Percentiles rank a stretch among this genome's conserved stretches.
phyloP scores from a whole-genome alignment of 495 filamentous ascomycete species.

The Annulohypoxylon bovei region DNA sequence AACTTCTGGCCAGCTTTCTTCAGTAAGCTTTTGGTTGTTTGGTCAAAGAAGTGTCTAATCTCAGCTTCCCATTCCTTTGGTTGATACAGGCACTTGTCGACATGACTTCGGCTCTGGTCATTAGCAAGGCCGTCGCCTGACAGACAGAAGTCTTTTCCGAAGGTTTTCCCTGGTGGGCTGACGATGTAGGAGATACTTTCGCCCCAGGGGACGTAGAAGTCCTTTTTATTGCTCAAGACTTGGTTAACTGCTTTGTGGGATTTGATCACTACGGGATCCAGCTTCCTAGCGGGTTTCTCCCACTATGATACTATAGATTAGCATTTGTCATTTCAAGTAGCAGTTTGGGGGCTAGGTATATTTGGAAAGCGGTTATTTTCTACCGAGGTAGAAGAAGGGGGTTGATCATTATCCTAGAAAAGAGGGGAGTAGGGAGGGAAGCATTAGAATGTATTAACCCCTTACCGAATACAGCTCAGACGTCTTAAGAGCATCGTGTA shows the following conservation, averaged over 20 bases:
- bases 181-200: slow-evolving; percentile 63
- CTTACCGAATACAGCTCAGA: slow-evolving; percentile 67
- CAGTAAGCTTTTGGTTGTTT: slow-evolving; percentile 68
- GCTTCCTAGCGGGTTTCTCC: slow-evolving; percentile 62
- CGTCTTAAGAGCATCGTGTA: slow-evolving; percentile 69
- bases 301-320: slow-evolving; percentile 43
- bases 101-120: slow-evolving; percentile 55
- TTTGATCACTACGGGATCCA: slow-evolving; percentile 62
- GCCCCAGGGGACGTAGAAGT: slow-evolving; percentile 72
- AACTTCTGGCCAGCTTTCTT: slow-evolving; percentile 61
- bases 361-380: no score
- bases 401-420: no score
- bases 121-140: slow-evolving; percentile 61
- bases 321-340: neutral
- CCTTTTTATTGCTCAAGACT: slow-evolving; percentile 63
- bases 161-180: slow-evolving; percentile 54
- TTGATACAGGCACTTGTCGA: slow-evolving; percentile 65
- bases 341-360: neutral
- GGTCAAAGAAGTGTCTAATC: slow-evolving; percentile 67
- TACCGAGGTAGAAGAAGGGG: no score
- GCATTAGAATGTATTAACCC: neutral
- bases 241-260: slow-evolving; percentile 68
- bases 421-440: neutral
- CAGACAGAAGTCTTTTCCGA: slow-evolving; percentile 61
- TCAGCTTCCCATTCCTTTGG: slow-evolving; percentile 61